These are phyloP conservation scores for Arthroderma sp. DNA, from an alignment of 2,329 filamentous ascomycete genomes.

Conservation along the genomic window DNA sequence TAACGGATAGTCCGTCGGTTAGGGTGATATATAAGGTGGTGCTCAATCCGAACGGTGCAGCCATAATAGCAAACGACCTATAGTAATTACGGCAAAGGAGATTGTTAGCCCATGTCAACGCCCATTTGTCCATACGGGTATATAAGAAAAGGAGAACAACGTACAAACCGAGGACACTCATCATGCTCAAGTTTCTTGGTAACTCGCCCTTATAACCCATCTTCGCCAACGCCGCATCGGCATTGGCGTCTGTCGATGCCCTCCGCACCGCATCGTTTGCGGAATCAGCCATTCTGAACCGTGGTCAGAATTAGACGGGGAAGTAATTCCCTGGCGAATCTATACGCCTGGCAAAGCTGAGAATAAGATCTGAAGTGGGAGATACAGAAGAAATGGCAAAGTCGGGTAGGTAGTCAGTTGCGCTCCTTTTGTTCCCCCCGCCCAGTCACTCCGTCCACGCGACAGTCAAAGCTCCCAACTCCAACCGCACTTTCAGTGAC, in stretches of 20 bases:
- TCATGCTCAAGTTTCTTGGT: constrained; percentile 53
- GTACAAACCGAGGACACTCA: constrained; percentile 52
- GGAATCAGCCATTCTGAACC: not conserved
- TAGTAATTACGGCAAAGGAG: constrained; percentile 1
- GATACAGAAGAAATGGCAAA: too few species aligned
- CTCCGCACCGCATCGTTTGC: not conserved
- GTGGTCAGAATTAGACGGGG: not conserved
- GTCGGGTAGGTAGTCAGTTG: too few species aligned
- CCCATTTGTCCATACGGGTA: not conserved
- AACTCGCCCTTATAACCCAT: constrained; percentile 58
- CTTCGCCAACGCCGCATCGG: constrained; percentile 48
- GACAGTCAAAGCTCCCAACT: too few species aligned
- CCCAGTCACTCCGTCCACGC: too few species aligned
- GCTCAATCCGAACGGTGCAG: constrained; percentile 53
- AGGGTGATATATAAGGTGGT: constrained; percentile 58
- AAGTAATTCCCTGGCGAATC: too few species aligned
- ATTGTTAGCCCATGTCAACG: not conserved
- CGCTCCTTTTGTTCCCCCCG: too few species aligned
- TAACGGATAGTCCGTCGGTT: constrained; percentile 54
- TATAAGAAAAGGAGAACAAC: constrained; percentile 17
- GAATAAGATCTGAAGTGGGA: too few species aligned
- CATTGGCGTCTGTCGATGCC: constrained; percentile 21
- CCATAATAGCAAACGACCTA: constrained; percentile 61
- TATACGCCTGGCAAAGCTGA: too few species aligned
- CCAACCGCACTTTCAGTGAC: too few species aligned